Evolutionary conservation across 495 filamentous ascomycete genomes (phyloP), one percentile per base, ranked within the genome.

Genomic region (Haplographium delicatum): DNA sequence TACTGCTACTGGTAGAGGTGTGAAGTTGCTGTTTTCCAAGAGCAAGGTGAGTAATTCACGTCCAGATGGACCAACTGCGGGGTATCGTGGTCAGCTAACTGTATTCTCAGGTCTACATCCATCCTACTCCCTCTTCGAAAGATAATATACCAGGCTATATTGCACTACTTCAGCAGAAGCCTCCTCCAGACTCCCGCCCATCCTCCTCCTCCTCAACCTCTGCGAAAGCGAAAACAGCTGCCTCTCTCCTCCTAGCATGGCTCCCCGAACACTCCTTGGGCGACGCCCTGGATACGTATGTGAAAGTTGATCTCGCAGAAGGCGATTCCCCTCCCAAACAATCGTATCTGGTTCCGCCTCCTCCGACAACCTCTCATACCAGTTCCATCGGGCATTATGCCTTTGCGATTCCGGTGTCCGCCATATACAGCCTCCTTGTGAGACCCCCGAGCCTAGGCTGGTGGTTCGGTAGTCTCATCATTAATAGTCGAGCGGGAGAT

Each of bases 111-210:
- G 91, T 98, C 63, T 98, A 97, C 62, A 82, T 98, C n/a, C 93
- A 98, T 67, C 93, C 94, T 0, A 91, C 89, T 0, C 84, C 94
- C 1, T 93, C 89, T 2, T 75, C 91, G 5, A 93, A 88, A 72
- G 94, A 98, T 68, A 98, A 98, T 54, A 91, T 98, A 54, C 72
- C 88, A n/a, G 93, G 93, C 18, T 98, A 94, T 59, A 85, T 98
- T 53, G 93, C 93, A 23, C 78, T 98, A 3, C 73, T 98, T 23
- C 89, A 97, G 65, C 94, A 97, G 62, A 96, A 96, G 61, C 76
- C 77, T 0, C 60, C 73, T 15, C 56, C 55, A 22, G 54, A 63
- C 52, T 57, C 54, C 51, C 68, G 70, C 40, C 69, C 76, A 43
- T 60, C 75, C 24, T 73, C 83, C 18, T 74, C 78, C 6, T 74